Percentiles rank a stretch among this genome's conserved stretches.
Evolutionary conservation across 2,329 filamentous ascomycete genomes (phyloP).

Genomic region (Nemania abortiva): DNA sequence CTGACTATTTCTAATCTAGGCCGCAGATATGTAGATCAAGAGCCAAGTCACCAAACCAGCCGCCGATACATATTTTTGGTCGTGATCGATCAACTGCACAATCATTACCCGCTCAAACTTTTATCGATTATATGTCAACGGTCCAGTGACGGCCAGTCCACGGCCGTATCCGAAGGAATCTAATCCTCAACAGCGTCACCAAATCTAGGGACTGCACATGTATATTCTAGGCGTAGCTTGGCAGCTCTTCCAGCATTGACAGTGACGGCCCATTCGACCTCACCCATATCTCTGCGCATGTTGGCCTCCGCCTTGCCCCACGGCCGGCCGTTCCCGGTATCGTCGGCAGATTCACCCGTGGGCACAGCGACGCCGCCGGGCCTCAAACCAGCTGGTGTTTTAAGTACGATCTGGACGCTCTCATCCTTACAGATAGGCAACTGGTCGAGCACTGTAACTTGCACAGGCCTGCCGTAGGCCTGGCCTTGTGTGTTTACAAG

Average conservation of each 20-base stretch:
- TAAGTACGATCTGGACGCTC: constrained; percentile 63
- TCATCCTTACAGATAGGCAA: constrained; percentile 73
- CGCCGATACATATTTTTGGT: background rate
- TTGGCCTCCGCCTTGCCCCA: constrained; percentile 68
- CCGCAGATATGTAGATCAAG: background rate
- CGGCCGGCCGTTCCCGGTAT: constrained; percentile 51
- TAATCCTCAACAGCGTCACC: constrained; percentile 54
- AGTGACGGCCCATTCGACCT: constrained; percentile 69
- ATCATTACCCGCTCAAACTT: background rate
- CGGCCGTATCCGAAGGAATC: background rate
- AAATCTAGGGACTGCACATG: constrained; percentile 66
- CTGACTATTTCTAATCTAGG: background rate
- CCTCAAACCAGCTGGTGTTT: constrained; percentile 61
- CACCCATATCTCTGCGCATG: constrained; percentile 66
- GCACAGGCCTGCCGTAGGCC: constrained; percentile 54
- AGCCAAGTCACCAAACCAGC: background rate
- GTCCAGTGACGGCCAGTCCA: background rate
- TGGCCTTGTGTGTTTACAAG: constrained; percentile 63
- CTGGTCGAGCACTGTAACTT: constrained; percentile 69
- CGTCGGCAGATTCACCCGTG: constrained; percentile 52
- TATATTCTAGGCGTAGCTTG: constrained; percentile 71
- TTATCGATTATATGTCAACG: background rate
- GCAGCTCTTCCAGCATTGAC: constrained; percentile 69
- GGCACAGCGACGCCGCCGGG: constrained; percentile 54
- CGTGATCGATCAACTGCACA: background rate